Conservation (phyloP, 495 filamentous ascomycete genomes). For the Penicillium roqueforti region DNA sequence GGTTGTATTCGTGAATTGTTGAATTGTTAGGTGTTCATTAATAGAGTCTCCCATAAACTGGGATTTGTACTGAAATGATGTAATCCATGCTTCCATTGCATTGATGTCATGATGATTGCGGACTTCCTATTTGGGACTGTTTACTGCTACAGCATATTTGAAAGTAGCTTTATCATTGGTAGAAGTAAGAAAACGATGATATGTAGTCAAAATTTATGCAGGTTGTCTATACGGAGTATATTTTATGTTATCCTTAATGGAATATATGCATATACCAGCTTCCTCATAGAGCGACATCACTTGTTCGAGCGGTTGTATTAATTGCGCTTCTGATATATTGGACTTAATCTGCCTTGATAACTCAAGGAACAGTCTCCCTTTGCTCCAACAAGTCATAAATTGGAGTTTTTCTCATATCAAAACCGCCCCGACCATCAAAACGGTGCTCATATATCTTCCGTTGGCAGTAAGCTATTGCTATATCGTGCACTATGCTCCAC, state of each 20-base stretch:
- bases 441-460: slow-evolving; percentile 34
- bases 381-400: slow-evolving; percentile 36
- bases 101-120: neutral
- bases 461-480: slow-evolving; percentile 33
- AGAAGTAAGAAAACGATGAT: no score
- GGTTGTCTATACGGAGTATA: no score
- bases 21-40: no score
- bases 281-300: no score
- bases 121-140: neutral
- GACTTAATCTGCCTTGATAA: neutral
- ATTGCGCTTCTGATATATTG: neutral
- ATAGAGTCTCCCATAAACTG: neutral
- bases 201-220: no score
- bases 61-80: neutral
- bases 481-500: slow-evolving; percentile 31
- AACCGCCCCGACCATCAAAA: slow-evolving; percentile 28
- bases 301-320: neutral
- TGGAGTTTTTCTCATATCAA: slow-evolving; percentile 24
- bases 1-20: neutral
- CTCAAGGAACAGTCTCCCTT: slow-evolving; percentile 26
- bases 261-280: no score
- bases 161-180: no score
- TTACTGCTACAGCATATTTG: neutral
- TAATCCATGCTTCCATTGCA: neutral
- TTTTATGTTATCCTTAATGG: no score